A percentile compares a stretch with the other conserved stretches of the same genome.
phyloP scores from a whole-genome alignment of 2,329 filamentous ascomycete species.

The Neonectria punicea region DNA sequence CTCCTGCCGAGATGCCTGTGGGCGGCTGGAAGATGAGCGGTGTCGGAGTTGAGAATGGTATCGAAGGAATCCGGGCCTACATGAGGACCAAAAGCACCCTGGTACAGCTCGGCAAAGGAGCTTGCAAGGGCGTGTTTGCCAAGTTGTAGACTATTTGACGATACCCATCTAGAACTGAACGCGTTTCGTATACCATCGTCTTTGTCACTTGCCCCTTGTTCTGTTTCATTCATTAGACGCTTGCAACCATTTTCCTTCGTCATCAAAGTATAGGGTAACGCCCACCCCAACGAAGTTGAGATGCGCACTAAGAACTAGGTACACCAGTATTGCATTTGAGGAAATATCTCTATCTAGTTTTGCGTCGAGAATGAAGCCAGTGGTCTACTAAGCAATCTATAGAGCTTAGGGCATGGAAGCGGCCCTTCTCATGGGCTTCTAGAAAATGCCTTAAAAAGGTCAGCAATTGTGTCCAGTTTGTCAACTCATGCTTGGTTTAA shows the following conservation, averaged over 20 bases:
- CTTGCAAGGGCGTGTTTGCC: conserved; percentile 74
- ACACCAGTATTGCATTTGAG: too few relatives aligned
- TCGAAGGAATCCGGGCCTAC: conserved; percentile 83
- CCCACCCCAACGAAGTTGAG: too few relatives aligned
- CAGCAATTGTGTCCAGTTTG: too few relatives aligned
- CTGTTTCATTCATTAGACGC: not conserved
- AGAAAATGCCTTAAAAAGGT: too few relatives aligned
- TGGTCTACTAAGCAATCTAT: too few relatives aligned
- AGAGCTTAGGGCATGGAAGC: too few relatives aligned
- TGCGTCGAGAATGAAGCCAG: too few relatives aligned
- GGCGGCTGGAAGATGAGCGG: conserved; percentile 94
- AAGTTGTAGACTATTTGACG: conserved; percentile 62
- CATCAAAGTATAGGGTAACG: not conserved
- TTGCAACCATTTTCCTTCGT: too few relatives aligned
- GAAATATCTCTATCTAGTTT: too few relatives aligned
- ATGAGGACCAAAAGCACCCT: conserved; percentile 88
- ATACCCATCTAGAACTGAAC: conserved; percentile 24
- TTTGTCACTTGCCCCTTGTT: not conserved
- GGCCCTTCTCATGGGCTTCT: too few relatives aligned
- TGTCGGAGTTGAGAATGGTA: conserved; percentile 86
- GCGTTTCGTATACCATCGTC: not conserved
- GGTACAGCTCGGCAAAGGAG: conserved; percentile 78
- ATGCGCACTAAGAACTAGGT: too few relatives aligned
- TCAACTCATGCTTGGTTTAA: too few relatives aligned
- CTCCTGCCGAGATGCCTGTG: conserved; percentile 90